Base-by-base conservation (phyloP, 768 basidiomycete species). In the Trametes sanguinea region DNA sequence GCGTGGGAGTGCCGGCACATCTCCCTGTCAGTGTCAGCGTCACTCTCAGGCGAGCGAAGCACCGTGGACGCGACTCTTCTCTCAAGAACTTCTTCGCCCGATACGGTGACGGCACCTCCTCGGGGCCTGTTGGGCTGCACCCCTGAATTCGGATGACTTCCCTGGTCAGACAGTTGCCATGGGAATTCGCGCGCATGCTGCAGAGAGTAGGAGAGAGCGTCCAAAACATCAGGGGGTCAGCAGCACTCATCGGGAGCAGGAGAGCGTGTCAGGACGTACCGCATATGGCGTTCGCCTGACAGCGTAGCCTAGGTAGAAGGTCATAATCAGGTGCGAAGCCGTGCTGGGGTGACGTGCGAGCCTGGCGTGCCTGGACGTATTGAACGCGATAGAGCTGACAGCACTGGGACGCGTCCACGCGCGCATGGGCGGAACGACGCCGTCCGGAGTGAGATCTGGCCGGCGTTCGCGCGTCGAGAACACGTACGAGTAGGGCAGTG, bases 361-460 rank as follows among this genome's bases (percentile, higher is more conserved):
- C 35, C 11, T 37, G 5, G 42, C 27, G 59, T 62, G 61, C 61
- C 61, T 62, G 61, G 33, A 35, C 22, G 37, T 16, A 37, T 17
- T 22, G 47, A 45, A 45, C 50, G 40, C 50, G 57, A 52, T 51
- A 44, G 51, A 60, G 47, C 47, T 6, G 37, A 13, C 30, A 32
- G 48, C 29, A 50, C 47, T 6, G 45, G 14, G 27, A 44, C 51
- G 51, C 37, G 60, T n/a, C 33, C 43, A 47, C 2, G n/a, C 13
- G 27, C 45, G 32, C 33, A 39, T 29, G 16, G 13, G 22, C 30
- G 32, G 32, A 33, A n/a, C 22, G 8, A 48, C 33, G 46, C 32
- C 37, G 22, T 30, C 48, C 54, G 54, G 61, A 47, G 35, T 62
- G 61, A 62, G 61, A 51, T 47, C 37, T 54, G 54, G 37, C 61